phyloP scores from a whole-genome alignment of 306 rosid genomes.

The Cicer judaicum region DNA sequence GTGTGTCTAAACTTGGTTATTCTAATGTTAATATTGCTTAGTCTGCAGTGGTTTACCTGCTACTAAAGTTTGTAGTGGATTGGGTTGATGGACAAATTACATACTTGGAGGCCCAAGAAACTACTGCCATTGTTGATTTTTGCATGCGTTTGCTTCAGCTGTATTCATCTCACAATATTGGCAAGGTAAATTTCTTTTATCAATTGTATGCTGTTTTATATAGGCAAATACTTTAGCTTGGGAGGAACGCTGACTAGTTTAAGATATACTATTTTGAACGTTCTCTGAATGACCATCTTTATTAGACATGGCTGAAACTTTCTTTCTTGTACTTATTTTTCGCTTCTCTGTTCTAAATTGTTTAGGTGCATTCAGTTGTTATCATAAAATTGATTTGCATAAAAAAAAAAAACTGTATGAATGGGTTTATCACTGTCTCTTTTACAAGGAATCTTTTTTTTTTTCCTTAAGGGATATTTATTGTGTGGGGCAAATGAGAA shows the following conservation, averaged over 20 bases:
- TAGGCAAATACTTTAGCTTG: conserved; percentile 4
- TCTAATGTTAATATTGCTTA: conserved; percentile 52
- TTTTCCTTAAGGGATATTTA: conserved; percentile 1
- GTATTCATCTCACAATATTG: conserved; percentile 90
- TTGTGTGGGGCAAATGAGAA: neutral
- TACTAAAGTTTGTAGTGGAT: conserved; percentile 87
- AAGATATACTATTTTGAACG: conserved; percentile 23
- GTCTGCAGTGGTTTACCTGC: conserved; percentile 95
- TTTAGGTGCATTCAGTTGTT: conserved; percentile 27
- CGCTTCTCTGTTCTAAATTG: conserved; percentile 15
- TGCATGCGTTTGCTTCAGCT: conserved; percentile 92
- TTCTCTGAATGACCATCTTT: conserved; percentile 27
- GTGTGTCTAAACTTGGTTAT: conserved; percentile 32
- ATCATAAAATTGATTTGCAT: conserved; percentile 30
- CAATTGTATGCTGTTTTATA: conserved; percentile 18
- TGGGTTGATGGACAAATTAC: conserved; percentile 97
- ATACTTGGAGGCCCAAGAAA: conserved; percentile 84
- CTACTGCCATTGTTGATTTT: conserved; percentile 73
- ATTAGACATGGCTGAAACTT: neutral
- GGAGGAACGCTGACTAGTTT: conserved; percentile 23
- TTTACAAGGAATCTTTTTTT: neutral
- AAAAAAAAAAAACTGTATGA: neutral
- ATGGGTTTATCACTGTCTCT: neutral
- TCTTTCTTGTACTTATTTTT: conserved; percentile 30
- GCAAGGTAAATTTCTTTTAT: conserved; percentile 69